These are phyloP conservation scores for Tagetes patula DNA, from an alignment of 129 eudicot species.

Conservation along the genomic window DNA sequence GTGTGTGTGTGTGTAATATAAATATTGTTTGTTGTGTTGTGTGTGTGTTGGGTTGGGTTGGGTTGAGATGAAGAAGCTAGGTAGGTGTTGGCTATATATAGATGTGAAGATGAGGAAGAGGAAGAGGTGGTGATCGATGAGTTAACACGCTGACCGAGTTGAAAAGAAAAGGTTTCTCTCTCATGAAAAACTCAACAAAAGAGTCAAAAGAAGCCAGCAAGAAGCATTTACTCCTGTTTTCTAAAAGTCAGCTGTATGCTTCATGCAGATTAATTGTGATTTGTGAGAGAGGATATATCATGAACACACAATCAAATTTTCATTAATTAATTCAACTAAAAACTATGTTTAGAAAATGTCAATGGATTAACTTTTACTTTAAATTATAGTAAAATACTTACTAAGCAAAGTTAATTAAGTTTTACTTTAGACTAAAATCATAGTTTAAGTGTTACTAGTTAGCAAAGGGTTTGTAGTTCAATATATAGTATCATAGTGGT, in stretches of 20 bases:
- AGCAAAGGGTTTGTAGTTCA: too few relatives aligned
- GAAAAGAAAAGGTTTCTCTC: constrained; percentile 30
- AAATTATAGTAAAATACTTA: too few relatives aligned
- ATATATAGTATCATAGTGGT: too few relatives aligned
- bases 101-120: constrained; percentile 30
- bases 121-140: constrained; percentile 24
- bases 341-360: background rate
- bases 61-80: too few relatives aligned
- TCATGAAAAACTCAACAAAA: constrained; percentile 34
- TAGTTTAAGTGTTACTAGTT: too few relatives aligned
- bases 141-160: constrained; percentile 40
- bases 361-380: too few relatives aligned
- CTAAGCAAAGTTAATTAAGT: too few relatives aligned
- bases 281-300: constrained; percentile 10
- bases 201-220: constrained; percentile 54
- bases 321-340: background rate
- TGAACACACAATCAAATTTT: constrained; percentile 15
- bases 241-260: constrained; percentile 47
- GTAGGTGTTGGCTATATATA: constrained; percentile 33
- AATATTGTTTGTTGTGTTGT: constrained; percentile 20
- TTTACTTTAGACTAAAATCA: too few relatives aligned
- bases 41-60: constrained; percentile 26
- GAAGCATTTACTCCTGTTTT: constrained; percentile 43
- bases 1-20: constrained; percentile 7
- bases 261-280: constrained; percentile 15